Evolutionary conservation across 495 filamentous ascomycete species (phyloP).

Genomic region (Penicillium dipodomyicola): DNA sequence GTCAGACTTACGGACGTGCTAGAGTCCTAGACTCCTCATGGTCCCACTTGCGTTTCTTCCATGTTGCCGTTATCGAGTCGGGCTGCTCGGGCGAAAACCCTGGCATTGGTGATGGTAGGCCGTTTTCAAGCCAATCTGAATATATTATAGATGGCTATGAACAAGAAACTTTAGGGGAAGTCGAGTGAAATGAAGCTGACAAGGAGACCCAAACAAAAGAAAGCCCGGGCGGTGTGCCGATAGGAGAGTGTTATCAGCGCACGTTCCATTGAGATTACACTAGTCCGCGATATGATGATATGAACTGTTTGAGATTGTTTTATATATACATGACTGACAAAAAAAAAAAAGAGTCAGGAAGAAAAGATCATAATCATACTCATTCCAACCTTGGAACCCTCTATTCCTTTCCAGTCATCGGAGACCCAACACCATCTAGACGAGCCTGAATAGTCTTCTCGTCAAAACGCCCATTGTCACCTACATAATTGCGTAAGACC

Average conservation of each 20-base stretch:
- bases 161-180: not conserved
- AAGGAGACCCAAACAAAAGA: conserved; percentile 8
- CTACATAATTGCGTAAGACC: conserved; percentile 54
- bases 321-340: not conserved
- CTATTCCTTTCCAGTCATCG: not conserved
- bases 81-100: conserved; percentile 25
- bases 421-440: conserved; percentile 31
- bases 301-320: not conserved
- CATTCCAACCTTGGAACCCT: not conserved
- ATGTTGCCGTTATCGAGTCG: conserved; percentile 19
- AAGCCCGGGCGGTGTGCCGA: conserved; percentile 10
- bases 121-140: conserved; percentile 9
- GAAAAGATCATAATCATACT: not conserved
- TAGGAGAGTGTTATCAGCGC: conserved; percentile 5
- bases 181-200: not conserved
- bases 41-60: conserved; percentile 41
- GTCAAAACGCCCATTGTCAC: conserved; percentile 42
- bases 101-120: conserved; percentile 22
- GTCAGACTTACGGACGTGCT: conserved; percentile 29
- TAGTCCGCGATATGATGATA: not conserved
- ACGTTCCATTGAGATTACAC: not conserved
- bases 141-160: not conserved
- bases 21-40: conserved; percentile 27
- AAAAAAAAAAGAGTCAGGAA: not conserved
- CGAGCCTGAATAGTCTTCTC: conserved; percentile 45